Conservation (phyloP, 2,329 filamentous ascomycete species). For the Chaetomium strumarium region DNA sequence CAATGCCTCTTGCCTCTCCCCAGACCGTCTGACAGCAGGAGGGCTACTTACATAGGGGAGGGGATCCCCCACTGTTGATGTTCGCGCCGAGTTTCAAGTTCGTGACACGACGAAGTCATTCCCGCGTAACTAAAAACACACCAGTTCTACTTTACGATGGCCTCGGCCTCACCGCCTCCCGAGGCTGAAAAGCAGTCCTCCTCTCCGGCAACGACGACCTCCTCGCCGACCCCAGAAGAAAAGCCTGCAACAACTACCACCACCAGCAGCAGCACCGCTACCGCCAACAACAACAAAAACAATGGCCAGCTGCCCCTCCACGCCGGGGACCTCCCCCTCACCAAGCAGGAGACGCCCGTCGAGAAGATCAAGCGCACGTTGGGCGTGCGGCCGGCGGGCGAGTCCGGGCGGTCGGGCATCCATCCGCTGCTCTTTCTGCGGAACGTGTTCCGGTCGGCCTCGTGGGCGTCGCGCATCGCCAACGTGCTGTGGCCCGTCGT, state of each 20-base stretch:
- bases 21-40: not conserved
- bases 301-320: slow-evolving; percentile 8
- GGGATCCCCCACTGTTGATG: not conserved
- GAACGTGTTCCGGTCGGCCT: slow-evolving; percentile 60
- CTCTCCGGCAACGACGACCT: not conserved
- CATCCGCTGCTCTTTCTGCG: slow-evolving; percentile 58
- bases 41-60: not conserved
- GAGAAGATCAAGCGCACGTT: slow-evolving; percentile 16
- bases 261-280: not conserved
- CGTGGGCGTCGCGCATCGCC: slow-evolving; percentile 55
- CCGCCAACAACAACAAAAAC: not conserved
- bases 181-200: not conserved
- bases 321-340: slow-evolving; percentile 5
- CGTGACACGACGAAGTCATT: not conserved
- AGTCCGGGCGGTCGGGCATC: slow-evolving; percentile 62
- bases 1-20: not conserved
- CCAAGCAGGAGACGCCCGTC: not conserved
- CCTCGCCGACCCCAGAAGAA: slow-evolving; percentile 2
- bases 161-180: not conserved
- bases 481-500: slow-evolving; percentile 73
- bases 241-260: not conserved
- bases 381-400: slow-evolving; percentile 43
- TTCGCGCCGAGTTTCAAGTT: not conserved
- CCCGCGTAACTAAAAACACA: not conserved
- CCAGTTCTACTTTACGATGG: not conserved